Base-by-base conservation (phyloP, 179 eudicot genomes). In the Heliamphora pulchella region DNA sequence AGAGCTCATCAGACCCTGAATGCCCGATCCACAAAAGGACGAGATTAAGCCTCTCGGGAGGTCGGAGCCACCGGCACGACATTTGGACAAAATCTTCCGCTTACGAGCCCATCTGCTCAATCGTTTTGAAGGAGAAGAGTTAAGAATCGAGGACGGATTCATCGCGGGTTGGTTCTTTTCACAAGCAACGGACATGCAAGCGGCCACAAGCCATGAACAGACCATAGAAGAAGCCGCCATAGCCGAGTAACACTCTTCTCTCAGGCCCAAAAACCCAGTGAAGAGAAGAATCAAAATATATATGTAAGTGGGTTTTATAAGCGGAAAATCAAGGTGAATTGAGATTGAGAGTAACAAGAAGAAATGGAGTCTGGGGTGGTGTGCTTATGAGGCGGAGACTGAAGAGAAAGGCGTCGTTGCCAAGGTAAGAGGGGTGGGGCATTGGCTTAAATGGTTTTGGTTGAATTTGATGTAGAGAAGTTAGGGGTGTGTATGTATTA, bases 171-270 rank as follows among this genome's bases (percentile, higher is more conserved):
- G 70, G 68, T 80, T 80, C 22, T 76, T 83, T 14, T 59, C 80
- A 62, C 82, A 78, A 39, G 83, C 87, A 8, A 63, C 82, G 50
- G 89, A 87, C 91, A 90, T 90, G 91, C 89, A 92, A 68, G 89
- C 89, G 81, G 87, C 89, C 81, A 87, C 84, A 0, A 86, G 86
- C 90, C 92, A 90, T 74, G 94, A 82, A 83, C 88, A 90, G 83
- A 75, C 76, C 59, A 62, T 41, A 39, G 83, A 79, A 4, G 82
- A 58, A 22, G 76, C 70, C 69, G 57, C 78, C 83, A 75, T 74
- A 7, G 55, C 31, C 31, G 31, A 31, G 31, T 31, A 31, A 31
- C 31, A 31, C 31, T 31, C 31, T 31, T 31, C 31, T 31, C 31
- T 31, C 31, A 31, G 31, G 31, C 31, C 31, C 31, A 31, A 31